Evolutionary conservation across 495 filamentous ascomycete genomes (phyloP).

Genomic region (Penicilliopsis zonata): DNA sequence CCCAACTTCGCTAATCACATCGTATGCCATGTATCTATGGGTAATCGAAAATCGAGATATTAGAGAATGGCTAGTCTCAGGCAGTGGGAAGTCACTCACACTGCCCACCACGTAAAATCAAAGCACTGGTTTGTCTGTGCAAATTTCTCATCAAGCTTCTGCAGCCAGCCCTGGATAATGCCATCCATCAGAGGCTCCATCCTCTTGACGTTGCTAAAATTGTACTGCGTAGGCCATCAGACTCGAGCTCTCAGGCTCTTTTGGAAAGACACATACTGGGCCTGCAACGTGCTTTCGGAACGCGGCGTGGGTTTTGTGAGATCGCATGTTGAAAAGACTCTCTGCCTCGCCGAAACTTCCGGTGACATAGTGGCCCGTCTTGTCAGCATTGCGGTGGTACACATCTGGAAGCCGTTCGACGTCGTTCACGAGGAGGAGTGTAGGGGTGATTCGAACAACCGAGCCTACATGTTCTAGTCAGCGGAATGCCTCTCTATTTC

Average conservation of each 20-base stretch:
- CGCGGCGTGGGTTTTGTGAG: conserved; percentile 34
- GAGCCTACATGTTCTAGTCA: conserved; percentile 18
- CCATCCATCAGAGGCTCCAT: conserved; percentile 41
- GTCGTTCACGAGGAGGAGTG: conserved; percentile 31
- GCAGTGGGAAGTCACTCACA: conserved; percentile 17
- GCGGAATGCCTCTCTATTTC: too few relatives aligned
- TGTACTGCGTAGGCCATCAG: conserved; percentile 29
- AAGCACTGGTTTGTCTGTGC: conserved; percentile 28
- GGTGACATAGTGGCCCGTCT: conserved; percentile 40
- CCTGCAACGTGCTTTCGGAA: conserved; percentile 31
- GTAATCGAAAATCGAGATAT: not conserved
- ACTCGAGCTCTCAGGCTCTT: not conserved
- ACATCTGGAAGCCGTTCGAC: conserved; percentile 35
- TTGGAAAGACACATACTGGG: conserved; percentile 17
- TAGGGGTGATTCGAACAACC: conserved; percentile 33
- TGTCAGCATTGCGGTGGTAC: conserved; percentile 43
- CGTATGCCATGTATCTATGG: conserved; percentile 43
- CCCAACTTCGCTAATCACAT: conserved; percentile 52
- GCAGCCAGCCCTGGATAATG: conserved; percentile 30
- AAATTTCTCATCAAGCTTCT: conserved; percentile 29
- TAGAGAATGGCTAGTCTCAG: too few relatives aligned
- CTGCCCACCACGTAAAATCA: conserved; percentile 40
- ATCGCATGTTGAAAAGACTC: conserved; percentile 36
- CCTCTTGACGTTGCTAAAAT: conserved; percentile 36
- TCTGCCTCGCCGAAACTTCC: conserved; percentile 36